Evolutionary conservation across 2,329 filamentous ascomycete genomes (phyloP), one percentile per base, ranked within the genome.

Genomic region (Zalaria sp.): DNA sequence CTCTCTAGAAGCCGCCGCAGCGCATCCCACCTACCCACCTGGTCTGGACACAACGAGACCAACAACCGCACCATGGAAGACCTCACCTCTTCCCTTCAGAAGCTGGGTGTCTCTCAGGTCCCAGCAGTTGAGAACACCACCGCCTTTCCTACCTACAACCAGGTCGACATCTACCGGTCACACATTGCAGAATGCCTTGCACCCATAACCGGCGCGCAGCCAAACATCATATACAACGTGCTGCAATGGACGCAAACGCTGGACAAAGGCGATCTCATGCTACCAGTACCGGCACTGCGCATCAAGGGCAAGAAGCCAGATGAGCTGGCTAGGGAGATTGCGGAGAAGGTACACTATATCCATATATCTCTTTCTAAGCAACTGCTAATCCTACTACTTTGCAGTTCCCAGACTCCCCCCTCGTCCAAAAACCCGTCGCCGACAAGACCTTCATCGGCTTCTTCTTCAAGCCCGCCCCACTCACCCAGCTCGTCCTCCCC

Each of bases 221-320:
- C 71, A 29, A 67, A 71, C 41, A 76, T 86, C 52, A 79, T 93
- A 57, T 87, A 83, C 63, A 75, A 77, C 26, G 77, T 77, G 32
- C 66, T 93, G 35, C 75, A 82, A 65, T 89, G 83, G 83, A 89
- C 85, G 4, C 69, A 76, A 47, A 76, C 79, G 32, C 69, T 87
- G 25, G 85, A 91, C 49, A 86, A 88, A 67, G 86, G 86, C 38
- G 86, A 93, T 62, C 65, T 93, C 51, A 74, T 83, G 41, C 64
- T 93, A 37, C 79, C 85, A 5, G 77, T 85, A 5, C 83, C 86
- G 10, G 82, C 84, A n/a, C 71, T 93, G 48, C 73, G 85, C 47
- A 63, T 89, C 54, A 89, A 78, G 60, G 67, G 69, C 51, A 75
- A 73, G 61, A 75, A 77, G 50, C 72, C 75, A 31, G 63, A 71